phyloP scores from a whole-genome alignment of 2,329 filamentous ascomycete species.

The Fusarium annulatum region DNA sequence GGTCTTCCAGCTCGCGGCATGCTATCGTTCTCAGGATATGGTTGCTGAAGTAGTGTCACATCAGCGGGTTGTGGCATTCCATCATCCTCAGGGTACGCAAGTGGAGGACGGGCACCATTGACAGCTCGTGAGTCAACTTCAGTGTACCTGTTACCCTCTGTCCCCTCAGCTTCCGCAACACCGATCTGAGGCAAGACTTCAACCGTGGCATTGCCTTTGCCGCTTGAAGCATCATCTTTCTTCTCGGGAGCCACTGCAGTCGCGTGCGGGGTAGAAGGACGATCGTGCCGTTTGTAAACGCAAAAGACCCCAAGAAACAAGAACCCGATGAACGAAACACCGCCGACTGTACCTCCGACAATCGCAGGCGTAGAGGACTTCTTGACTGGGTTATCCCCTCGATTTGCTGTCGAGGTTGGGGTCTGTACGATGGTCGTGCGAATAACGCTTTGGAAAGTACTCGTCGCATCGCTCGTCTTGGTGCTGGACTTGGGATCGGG shows the following conservation, averaged over 20 bases:
- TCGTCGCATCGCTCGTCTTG: not conserved
- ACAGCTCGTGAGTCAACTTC: constrained; percentile 9
- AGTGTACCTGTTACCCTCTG: constrained; percentile 12
- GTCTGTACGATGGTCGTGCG: not conserved
- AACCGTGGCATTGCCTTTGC: not conserved
- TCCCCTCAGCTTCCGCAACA: constrained; percentile 10
- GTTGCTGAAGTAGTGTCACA: not conserved
- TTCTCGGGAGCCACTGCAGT: not conserved
- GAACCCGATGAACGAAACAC: constrained; percentile 26
- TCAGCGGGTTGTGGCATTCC: not conserved
- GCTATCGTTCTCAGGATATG: not conserved
- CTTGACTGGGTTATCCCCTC: not conserved
- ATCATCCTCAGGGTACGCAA: not conserved
- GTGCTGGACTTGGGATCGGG: not conserved
- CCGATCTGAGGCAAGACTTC: not conserved
- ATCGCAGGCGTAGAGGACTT: constrained; percentile 19
- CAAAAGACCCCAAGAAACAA: constrained; percentile 22
- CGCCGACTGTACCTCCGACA: constrained; percentile 33
- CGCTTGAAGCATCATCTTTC: not conserved
- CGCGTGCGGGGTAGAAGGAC: not conserved
- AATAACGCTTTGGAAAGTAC: not conserved
- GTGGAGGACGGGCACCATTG: not conserved
- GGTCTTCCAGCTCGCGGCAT: not conserved
- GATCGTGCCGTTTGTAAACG: constrained; percentile 22
- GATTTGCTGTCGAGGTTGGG: not conserved